phyloP scores from a whole-genome alignment of 345 rosid species.

The Arabidopsis thaliana region DNA sequence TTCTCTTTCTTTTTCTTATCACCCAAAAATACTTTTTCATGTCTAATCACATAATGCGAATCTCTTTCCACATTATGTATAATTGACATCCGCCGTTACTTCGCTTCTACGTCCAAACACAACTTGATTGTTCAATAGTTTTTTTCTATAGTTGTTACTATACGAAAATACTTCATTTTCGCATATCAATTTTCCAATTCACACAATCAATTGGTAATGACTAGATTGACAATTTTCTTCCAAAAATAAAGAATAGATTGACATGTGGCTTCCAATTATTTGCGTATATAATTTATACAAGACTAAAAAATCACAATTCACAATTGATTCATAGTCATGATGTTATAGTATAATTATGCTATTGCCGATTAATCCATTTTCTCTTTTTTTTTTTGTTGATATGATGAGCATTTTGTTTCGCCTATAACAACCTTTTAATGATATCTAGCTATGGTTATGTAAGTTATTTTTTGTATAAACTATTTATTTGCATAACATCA shows the following conservation, averaged over 20 bases:
- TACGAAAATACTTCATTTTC: neutral
- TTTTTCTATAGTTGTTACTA: neutral
- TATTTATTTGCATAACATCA: neutral
- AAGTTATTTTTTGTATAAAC: neutral
- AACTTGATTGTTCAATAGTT: neutral
- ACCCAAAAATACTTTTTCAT: slow-evolving; percentile 34
- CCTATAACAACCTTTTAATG: neutral
- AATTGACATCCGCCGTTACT: slow-evolving; percentile 39
- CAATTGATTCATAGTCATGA: no score
- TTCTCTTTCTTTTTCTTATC: slow-evolving; percentile 30
- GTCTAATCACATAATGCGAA: slow-evolving; percentile 45
- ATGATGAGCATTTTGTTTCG: neutral
- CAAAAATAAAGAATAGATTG: no score
- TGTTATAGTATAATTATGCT: no score
- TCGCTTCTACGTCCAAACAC: slow-evolving; percentile 24
- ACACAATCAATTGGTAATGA: neutral
- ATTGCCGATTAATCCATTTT: neutral
- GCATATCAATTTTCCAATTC: neutral
- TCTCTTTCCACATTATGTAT: slow-evolving; percentile 31
- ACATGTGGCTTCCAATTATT: neutral
- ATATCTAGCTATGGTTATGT: neutral
- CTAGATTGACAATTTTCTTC: neutral
- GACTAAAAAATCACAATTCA: neutral
- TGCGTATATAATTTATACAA: neutral
- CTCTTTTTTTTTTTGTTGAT: neutral